Evolutionary conservation across 148 eudicot species (phyloP).

Genomic region (Nepenthes gracilis): DNA sequence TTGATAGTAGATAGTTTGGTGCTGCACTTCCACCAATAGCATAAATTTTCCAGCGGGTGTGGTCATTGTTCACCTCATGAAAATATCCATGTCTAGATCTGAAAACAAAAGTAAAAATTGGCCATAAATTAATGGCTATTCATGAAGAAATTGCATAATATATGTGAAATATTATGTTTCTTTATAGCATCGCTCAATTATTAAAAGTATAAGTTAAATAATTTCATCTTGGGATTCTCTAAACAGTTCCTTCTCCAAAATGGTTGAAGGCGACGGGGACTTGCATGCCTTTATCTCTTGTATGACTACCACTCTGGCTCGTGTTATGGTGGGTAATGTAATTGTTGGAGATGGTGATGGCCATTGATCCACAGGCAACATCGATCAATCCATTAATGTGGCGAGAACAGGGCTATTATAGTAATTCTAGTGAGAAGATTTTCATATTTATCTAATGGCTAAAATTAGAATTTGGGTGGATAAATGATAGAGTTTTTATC

Average conservation of each 20-base stretch:
- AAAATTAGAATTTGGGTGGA: too few species aligned
- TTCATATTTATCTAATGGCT: conserved; percentile 26
- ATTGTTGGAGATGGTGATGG: conserved; percentile 61
- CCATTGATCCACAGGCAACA: conserved; percentile 51
- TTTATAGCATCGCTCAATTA: too few species aligned
- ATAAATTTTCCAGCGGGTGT: conserved; percentile 64
- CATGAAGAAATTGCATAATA: too few species aligned
- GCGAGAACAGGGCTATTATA: conserved; percentile 43
- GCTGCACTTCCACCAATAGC: conserved; percentile 66
- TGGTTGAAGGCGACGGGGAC: conserved; percentile 71
- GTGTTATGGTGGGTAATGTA: conserved; percentile 53
- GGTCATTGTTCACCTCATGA: conserved; percentile 72
- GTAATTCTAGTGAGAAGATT: conserved; percentile 47
- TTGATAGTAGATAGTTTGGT: conserved; percentile 55
- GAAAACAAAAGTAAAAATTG: background rate
- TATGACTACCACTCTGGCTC: conserved; percentile 40
- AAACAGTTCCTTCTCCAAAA: conserved; percentile 72
- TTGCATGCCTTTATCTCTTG: conserved; percentile 54
- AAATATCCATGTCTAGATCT: conserved; percentile 67
- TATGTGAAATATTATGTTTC: too few species aligned
- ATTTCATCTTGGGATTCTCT: conserved; percentile 67
- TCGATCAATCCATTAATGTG: conserved; percentile 58
- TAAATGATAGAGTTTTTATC: too few species aligned
- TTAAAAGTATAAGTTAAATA: background rate
- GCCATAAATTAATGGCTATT: too few species aligned